Evolutionary conservation across 805 yeast genomes (phyloP).

Genomic region (Kluyveromyces dobzhanskii): DNA sequence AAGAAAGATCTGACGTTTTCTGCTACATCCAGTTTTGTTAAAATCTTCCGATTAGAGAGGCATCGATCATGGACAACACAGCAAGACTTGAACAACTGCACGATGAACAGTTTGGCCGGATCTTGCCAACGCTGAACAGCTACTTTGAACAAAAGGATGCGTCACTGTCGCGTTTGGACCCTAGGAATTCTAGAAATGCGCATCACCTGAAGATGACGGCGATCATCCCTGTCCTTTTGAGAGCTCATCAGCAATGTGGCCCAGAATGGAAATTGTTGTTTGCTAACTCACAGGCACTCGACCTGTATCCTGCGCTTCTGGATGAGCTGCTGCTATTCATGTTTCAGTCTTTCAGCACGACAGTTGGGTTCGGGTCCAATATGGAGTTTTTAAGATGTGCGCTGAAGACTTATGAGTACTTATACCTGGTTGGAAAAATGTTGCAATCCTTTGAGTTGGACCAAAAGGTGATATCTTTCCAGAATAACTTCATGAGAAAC

Average conservation of each 20-base stretch:
- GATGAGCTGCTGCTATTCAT: conserved; percentile 10
- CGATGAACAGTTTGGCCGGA: background rate
- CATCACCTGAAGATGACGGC: background rate
- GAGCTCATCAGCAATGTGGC: background rate
- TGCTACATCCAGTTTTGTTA: too few relatives aligned
- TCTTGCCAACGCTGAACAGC: background rate
- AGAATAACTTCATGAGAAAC: conserved; percentile 11
- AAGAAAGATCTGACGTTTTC: too few relatives aligned
- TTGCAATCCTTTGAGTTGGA: conserved; percentile 7
- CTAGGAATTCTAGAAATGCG: conserved; percentile 2
- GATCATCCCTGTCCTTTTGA: background rate
- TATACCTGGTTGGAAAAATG: background rate
- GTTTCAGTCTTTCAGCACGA: conserved; percentile 9
- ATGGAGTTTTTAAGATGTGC: conserved; percentile 7
- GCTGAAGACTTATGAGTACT: conserved; percentile 1
- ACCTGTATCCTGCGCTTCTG: conserved; percentile 10
- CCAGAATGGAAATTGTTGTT: background rate
- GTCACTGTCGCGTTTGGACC: conserved; percentile 5
- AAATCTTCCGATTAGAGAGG: too few relatives aligned
- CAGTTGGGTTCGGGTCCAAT: conserved; percentile 11
- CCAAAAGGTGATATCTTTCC: conserved; percentile 12
- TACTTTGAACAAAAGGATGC: background rate
- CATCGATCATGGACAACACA: background rate
- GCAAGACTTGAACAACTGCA: background rate
- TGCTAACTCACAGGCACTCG: conserved; percentile 4